Percentiles rank a stretch among this genome's conserved stretches.
Evolutionary conservation across 768 basidiomycete genomes (phyloP).

Genomic region (Tricholoma matsutake): DNA sequence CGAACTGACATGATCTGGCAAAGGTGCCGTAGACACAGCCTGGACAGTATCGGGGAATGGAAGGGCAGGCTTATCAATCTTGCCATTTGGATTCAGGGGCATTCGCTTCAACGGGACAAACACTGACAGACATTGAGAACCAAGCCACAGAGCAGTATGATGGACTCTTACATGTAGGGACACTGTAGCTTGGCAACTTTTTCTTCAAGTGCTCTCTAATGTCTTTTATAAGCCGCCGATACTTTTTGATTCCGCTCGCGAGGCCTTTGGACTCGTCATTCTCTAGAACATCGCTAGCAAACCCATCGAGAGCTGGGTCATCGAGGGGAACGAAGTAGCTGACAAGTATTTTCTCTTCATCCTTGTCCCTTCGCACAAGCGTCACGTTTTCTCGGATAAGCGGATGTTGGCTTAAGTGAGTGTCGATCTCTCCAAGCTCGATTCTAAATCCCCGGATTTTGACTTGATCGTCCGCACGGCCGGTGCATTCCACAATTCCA

Average conservation of each 20-base stretch:
- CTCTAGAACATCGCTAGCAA: slow-evolving; percentile 64
- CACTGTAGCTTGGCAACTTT: slow-evolving; percentile 92
- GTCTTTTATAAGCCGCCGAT: slow-evolving; percentile 86
- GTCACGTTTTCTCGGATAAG: slow-evolving; percentile 98
- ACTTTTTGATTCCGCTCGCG: slow-evolving; percentile 76
- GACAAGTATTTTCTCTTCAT: slow-evolving; percentile 98
- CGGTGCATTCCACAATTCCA: slow-evolving; percentile 94
- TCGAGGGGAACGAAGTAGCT: slow-evolving; percentile 94
- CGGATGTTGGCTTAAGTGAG: slow-evolving; percentile 89
- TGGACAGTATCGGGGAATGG: slow-evolving; percentile 98
- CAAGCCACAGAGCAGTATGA: background rate
- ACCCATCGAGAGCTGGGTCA: slow-evolving; percentile 60
- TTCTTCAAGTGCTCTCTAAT: slow-evolving; percentile 95
- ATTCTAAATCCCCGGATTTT: slow-evolving; percentile 99
- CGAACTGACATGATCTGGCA: slow-evolving; percentile 43
- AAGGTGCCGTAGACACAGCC: slow-evolving; percentile 37
- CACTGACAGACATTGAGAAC: slow-evolving; percentile 45
- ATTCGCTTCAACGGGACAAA: slow-evolving; percentile 93
- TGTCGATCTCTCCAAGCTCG: slow-evolving; percentile 97
- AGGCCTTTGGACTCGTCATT: slow-evolving; percentile 57
- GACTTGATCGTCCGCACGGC: slow-evolving; percentile 97
- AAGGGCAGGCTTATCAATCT: slow-evolving; percentile 96
- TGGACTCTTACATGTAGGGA: slow-evolving; percentile 72
- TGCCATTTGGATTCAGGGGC: slow-evolving; percentile 98
- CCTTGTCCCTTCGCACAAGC: slow-evolving; percentile 93